Evolutionary conservation across 2,329 filamentous ascomycete genomes (phyloP), one percentile per base, ranked within the genome.

Genomic region (Cladosporium sp.): DNA sequence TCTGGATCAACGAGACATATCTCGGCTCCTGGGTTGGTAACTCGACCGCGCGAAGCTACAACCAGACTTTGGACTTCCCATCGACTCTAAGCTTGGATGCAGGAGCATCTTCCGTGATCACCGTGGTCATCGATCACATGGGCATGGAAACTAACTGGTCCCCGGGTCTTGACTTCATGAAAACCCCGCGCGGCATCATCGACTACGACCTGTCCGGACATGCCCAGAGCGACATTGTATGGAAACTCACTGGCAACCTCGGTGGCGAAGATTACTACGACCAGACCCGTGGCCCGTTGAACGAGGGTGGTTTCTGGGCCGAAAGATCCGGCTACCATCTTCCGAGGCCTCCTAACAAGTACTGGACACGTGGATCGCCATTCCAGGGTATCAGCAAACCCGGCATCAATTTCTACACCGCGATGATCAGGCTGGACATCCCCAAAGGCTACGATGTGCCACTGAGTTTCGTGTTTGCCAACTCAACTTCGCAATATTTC

Each of bases 41-140:
- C 48, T 83, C 84, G 66, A 77, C 77, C 3, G 77, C 82, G 1
- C 74, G 73, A 0, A 82, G 82, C 63, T 80, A 83, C 66, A 89
- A 85, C 69, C 78, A 82, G 0, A 89, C 84, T 0, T 76, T 91
- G 0, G 81, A 88, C 0, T 28, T 63, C 34, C 34, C 60, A 39
- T 43, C 60, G 30, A 5, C 14, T 23, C 80, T 87, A 0, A 77
- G 79, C 6, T 79, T 91, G 2, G 70, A 73, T 0, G 73, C 80
- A 0, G 87, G 85, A 3, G 79, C 81, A 23, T 70, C 76, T 0
- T 88, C 91, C 72, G 81, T 89, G 13, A 74, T 93, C 68, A 93
- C 90, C 0, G 80, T 93, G 1, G 76, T 93, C 0, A 80, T 93
- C 16, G 91, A 93, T 75, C 89, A 89, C 75, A 91, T 88, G 79